phyloP scores from a whole-genome alignment of 345 rosid species.

The Arabidopsis arenosa region DNA sequence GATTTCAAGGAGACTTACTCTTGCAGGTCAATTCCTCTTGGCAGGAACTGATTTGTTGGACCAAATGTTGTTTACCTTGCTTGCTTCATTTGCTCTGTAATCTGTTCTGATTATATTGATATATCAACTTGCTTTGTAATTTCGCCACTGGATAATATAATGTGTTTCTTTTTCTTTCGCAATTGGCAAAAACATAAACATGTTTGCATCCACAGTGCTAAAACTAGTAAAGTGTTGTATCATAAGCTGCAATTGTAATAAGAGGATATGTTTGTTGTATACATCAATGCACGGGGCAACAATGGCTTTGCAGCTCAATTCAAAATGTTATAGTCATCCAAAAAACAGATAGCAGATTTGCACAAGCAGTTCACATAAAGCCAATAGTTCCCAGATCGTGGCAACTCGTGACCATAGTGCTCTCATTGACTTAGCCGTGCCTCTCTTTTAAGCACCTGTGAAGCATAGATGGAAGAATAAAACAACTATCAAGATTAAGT shows the following conservation, averaged over 20 bases:
- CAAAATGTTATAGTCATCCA: conserved; percentile 2
- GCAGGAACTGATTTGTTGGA: conserved; percentile 64
- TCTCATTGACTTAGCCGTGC: conserved; percentile 63
- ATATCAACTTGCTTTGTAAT: conserved; percentile 18
- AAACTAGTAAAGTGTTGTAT: neutral
- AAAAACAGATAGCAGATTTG: conserved; percentile 29
- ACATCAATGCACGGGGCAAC: conserved; percentile 25
- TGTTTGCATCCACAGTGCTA: conserved; percentile 3
- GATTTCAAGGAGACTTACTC: conserved; percentile 77
- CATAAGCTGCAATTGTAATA: conserved; percentile 12
- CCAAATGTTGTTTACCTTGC: neutral
- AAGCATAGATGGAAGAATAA: conserved; percentile 11
- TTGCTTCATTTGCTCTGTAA: conserved; percentile 22
- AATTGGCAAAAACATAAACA: neutral
- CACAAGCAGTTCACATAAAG: conserved; percentile 33
- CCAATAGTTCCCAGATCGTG: conserved; percentile 19
- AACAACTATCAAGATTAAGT: neutral
- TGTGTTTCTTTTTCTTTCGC: neutral
- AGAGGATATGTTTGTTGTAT: conserved; percentile 28
- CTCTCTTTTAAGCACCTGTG: conserved; percentile 80
- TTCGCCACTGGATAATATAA: neutral
- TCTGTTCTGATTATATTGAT: neutral
- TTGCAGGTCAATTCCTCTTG: conserved; percentile 87
- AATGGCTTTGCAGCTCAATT: conserved; percentile 26
- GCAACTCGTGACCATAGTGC: conserved; percentile 12